A percentile compares a stretch with the other conserved stretches of the same genome.
Conservation (phyloP, 805 yeast genomes). For the Nakazawaea siamensis region DNA sequence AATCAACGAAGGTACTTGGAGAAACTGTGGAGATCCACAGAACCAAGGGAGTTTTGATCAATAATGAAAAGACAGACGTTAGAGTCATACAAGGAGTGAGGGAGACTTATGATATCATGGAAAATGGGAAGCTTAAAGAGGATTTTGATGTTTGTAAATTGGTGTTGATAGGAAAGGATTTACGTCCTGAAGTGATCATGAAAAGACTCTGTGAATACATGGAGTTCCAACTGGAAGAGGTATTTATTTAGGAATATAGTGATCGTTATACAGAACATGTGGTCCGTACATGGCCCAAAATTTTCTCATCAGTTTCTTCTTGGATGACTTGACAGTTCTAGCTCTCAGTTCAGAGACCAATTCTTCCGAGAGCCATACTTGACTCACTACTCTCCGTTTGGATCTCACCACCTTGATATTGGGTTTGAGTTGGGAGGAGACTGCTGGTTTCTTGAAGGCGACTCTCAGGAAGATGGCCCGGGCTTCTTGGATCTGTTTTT, state of each 20-base stretch:
- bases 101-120: slow-evolving; percentile 78
- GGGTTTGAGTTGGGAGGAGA: no score
- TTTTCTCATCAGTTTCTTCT: slow-evolving; percentile 3
- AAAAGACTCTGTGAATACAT: slow-evolving; percentile 18
- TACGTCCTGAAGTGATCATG: slow-evolving; percentile 28
- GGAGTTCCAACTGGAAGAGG: neutral
- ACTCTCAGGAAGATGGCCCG: no score
- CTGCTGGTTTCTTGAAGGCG: no score
- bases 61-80: slow-evolving; percentile 25
- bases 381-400: neutral
- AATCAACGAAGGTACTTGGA: slow-evolving; percentile 30
- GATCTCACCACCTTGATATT: no score
- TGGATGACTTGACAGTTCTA: neutral
- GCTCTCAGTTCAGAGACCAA: neutral
- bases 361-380: neutral
- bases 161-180: slow-evolving; percentile 68
- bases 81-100: slow-evolving; percentile 86
- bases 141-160: slow-evolving; percentile 42
- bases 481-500: no score
- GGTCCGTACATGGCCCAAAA: neutral
- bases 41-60: slow-evolving; percentile 65
- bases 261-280: neutral
- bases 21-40: slow-evolving; percentile 64
- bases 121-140: slow-evolving; percentile 26
- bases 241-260: neutral